Evolutionary conservation across 371 early-diverging fungal genomes (phyloP), one percentile per base, ranked within the genome.

Genomic region (Mortierella sp.): DNA sequence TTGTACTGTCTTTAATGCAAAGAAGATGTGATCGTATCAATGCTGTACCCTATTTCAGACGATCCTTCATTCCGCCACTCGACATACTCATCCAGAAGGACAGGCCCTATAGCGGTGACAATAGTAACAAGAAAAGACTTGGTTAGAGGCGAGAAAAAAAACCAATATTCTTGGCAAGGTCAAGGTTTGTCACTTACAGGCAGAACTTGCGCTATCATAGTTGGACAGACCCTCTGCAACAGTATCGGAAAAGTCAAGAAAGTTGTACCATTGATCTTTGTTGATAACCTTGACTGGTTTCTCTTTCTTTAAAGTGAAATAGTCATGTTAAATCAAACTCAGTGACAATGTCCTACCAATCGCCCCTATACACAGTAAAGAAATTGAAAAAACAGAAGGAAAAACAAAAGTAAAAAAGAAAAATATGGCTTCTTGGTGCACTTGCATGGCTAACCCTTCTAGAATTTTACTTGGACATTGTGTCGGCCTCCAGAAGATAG

Each of bases 201-300:
- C 93, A 42, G 90, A 89, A 51, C 70, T 87, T 58, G 58, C 40
- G 64, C 89, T 90, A 55, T 93, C 93, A 68, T 93, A 91, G 37
- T 85, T 84, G 4, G 85, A 74, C 15, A 92, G 67, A 65, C 90
- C 89, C 22, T 83, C 83, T 1, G 81, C 61, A 1, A 91, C 84
- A 0, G 85, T 82, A 9, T 80, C 83, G 4, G 85, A 82, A 83
- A 93, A 93, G n/a, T 92, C 93, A 19, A 86, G 81, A 66, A 91
- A 91, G 64, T 86, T 90, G 64, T 85, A 86, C 93, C 93, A 93
- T 66, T 93, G 93, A 66, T 93, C 93, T 64, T 85, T 81, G 72
- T 90, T 93, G 70, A 93, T 89, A 19, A 90, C 93, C 51, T 88
- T 88, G 40, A 91, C 90, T 0, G 90, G 90, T 23, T 80, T 71